These are phyloP conservation scores for Paragyromitra xinjiangensis DNA, from an alignment of 495 filamentous ascomycete species.

Conservation along the genomic window DNA sequence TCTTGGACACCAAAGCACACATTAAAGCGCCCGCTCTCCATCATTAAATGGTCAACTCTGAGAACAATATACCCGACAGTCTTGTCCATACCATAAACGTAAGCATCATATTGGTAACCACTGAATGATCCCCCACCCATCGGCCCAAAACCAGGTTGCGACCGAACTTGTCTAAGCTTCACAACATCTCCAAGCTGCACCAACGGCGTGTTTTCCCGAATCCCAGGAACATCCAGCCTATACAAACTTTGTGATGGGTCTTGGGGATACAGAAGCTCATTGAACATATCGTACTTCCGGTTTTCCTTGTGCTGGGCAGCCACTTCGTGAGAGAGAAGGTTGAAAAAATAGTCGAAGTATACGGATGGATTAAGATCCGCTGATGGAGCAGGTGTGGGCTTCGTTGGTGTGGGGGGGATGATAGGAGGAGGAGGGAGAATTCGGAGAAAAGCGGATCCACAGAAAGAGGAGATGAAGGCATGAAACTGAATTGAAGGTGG, in stretches of 20 bases:
- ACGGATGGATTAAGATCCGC: constrained; percentile 43
- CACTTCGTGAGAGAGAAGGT: constrained; percentile 51
- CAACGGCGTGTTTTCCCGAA: constrained; percentile 61
- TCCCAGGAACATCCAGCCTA: constrained; percentile 59
- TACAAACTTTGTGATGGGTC: constrained; percentile 50
- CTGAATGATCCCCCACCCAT: constrained; percentile 48
- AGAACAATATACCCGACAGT: constrained; percentile 57
- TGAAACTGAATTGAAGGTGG: constrained; percentile 52
- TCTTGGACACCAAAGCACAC: constrained; percentile 58
- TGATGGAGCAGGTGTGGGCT: constrained; percentile 41
- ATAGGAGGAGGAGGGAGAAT: constrained; percentile 44
- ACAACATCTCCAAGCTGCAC: constrained; percentile 61
- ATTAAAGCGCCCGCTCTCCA: constrained; percentile 59
- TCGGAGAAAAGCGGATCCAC: constrained; percentile 53
- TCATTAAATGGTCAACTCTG: constrained; percentile 57
- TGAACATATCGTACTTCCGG: constrained; percentile 56
- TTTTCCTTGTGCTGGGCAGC: constrained; percentile 47
- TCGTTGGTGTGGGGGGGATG: constrained; percentile 43
- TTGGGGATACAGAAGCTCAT: constrained; percentile 50
- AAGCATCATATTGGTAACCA: constrained; percentile 58
- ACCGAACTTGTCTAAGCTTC: constrained; percentile 60
- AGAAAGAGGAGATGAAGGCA: constrained; percentile 55
- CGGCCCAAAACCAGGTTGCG: constrained; percentile 39
- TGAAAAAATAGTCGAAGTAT: constrained; percentile 52
- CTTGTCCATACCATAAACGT: constrained; percentile 59